phyloP scores from a whole-genome alignment of 108 stramenopile genomes.

The Mediolabrus comicus region DNA sequence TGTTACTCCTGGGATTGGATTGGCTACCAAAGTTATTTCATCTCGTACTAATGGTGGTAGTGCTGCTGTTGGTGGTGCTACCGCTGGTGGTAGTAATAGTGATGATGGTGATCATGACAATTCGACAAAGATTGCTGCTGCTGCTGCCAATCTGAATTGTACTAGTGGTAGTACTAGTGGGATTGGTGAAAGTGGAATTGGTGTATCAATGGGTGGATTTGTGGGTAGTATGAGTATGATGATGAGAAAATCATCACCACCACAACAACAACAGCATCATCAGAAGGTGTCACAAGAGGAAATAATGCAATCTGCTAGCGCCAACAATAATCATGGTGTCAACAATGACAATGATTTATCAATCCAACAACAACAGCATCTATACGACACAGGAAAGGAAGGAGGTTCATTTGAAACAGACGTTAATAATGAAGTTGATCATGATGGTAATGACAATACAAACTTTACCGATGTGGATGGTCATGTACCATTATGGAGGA shows the following conservation, averaged over 20 bases:
- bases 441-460: background rate
- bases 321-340: background rate
- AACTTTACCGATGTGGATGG: constrained; percentile 22
- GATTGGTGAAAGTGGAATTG: background rate
- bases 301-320: background rate
- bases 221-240: constrained; percentile 1
- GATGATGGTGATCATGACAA: too few relatives aligned
- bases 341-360: background rate
- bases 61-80: too few relatives aligned
- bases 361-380: constrained; percentile 3
- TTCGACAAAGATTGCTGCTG: constrained; percentile 13
- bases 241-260: background rate
- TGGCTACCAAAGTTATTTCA: too few relatives aligned
- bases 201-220: background rate
- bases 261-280: background rate
- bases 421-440: too few relatives aligned
- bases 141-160: background rate
- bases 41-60: too few relatives aligned
- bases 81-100: too few relatives aligned
- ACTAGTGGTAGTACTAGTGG: background rate
- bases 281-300: background rate
- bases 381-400: constrained; percentile 8
- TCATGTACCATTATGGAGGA: constrained; percentile 5
- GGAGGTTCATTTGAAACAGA: constrained; percentile 12
- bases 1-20: too few relatives aligned